Evolutionary conservation across 2,329 filamentous ascomycete genomes (phyloP), one percentile per base, ranked within the genome.

Genomic region (Pseudocercospora cruenta): DNA sequence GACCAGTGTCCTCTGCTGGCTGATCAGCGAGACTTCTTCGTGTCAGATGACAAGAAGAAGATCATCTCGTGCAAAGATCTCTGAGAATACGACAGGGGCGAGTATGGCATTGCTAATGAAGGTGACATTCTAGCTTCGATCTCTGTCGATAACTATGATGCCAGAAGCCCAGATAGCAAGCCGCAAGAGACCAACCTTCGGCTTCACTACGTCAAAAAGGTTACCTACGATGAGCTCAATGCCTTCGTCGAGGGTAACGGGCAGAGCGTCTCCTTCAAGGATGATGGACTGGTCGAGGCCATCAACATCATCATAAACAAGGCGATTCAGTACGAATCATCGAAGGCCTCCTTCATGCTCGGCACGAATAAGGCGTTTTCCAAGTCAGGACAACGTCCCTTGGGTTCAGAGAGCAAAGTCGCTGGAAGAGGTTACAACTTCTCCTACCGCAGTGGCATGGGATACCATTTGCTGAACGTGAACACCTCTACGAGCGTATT

Each of bases 401-500:
- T 54, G 16, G n/a, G 26, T 4, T 7, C 14, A n/a, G 51, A 54
- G 22, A 24, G 21, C 22, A 54, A 54, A 22, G 4, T 16, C n/a
- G 51, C 51, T 31, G 14, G 9, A 10, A 54, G 51, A 54, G 51
- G 19, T 16, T 54, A 54, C 26, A 54, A 54, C 26, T 54, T 24
- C 22, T 54, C 51, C 51, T 24, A 26, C 14, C 21, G 22, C 14
- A 31, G 22, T 26, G 51, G 51, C 51, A 54, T 54, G 51, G 51
- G 51, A 5, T 54, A 22, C 14, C 51, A 68, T 12, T 54, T 70
- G 0, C 58, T 71, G 28, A 73, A 71, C 39, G 59, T 73, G 58
- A 74, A 74, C 43, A 65, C 66, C 0, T 63, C 64, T 8, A 66
- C 60, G 2, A 67, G 66, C 9, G 68, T 62, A 0, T 71, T 73